Evolutionary conservation across 306 rosid species (phyloP).

Genomic region (Ormosia semicastrata): DNA sequence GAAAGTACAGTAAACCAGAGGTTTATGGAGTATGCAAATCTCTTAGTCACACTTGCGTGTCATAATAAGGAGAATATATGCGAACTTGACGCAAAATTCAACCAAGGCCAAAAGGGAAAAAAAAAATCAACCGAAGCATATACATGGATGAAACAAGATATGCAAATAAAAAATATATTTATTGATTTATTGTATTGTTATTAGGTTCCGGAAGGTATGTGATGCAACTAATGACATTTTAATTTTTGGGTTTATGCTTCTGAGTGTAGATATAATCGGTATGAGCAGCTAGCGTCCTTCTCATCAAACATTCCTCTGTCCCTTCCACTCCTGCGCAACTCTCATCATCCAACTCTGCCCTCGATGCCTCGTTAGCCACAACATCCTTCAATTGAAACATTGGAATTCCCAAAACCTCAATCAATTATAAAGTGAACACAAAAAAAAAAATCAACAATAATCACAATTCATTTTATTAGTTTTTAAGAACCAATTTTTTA

Average conservation of each 20-base stretch:
- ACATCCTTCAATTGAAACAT: constrained; percentile 33
- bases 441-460: neutral
- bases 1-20: neutral
- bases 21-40: neutral
- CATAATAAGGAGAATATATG: neutral
- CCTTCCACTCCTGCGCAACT: constrained; percentile 43
- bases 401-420: neutral
- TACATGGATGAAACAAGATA: neutral
- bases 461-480: neutral
- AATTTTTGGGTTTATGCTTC: constrained; percentile 44
- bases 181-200: neutral
- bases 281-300: constrained; percentile 72
- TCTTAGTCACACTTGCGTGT: neutral
- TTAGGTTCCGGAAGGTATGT: neutral
- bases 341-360: constrained; percentile 39
- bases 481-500: neutral
- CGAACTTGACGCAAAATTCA: neutral
- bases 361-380: neutral
- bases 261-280: constrained; percentile 75
- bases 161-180: neutral
- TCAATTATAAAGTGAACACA: neutral
- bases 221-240: neutral
- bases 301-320: constrained; percentile 63
- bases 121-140: neutral
- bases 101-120: neutral